A percentile compares a stretch with the other conserved stretches of the same genome.
phyloP scores from a whole-genome alignment of 1,284 basidiomycete genomes.

The Laetiporus sulphureus region DNA sequence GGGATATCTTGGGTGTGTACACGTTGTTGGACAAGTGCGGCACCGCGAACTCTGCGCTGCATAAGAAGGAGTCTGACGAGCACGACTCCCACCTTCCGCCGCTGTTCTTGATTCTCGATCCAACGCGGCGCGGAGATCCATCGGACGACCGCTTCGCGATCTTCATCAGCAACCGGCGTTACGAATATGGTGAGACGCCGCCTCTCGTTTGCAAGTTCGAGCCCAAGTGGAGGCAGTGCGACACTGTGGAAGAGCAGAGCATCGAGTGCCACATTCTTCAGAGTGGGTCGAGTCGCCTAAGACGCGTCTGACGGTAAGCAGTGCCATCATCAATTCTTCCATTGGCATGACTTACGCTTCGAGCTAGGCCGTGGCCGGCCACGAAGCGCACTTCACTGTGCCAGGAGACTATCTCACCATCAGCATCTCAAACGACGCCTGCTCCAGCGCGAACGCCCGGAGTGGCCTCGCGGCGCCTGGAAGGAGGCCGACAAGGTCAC shows the following conservation, averaged over 20 bases:
- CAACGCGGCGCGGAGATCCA: conserved; percentile 70
- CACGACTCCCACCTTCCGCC: conserved; percentile 47
- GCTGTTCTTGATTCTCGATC: conserved; percentile 82
- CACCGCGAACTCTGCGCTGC: conserved; percentile 83
- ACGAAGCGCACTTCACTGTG: conserved; percentile 60
- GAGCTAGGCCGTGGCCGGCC: conserved; percentile 42
- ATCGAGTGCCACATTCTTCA: conserved; percentile 56
- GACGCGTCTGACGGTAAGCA: conserved; percentile 48
- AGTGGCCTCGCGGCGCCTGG: conserved; percentile 77
- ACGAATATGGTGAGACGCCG: conserved; percentile 76
- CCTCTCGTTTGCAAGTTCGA: conserved; percentile 70
- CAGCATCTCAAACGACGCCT: conserved; percentile 53
- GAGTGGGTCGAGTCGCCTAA: conserved; percentile 48
- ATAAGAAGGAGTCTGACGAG: conserved; percentile 47
- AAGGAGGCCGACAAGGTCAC: conserved; percentile 79
- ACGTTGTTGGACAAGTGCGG: conserved; percentile 81
- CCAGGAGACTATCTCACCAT: conserved; percentile 51
- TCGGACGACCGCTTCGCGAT: conserved; percentile 78
- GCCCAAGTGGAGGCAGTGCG: conserved; percentile 71
- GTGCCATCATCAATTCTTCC: not conserved
- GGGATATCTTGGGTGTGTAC: conserved; percentile 78
- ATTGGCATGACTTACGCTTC: conserved; percentile 10
- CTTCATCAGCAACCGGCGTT: conserved; percentile 68
- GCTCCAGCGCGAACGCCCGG: conserved; percentile 62
- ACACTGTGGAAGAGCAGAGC: conserved; percentile 36